Evolutionary conservation across 139 green algal species (phyloP).

Genomic region (Diplosphaera chodatii): DNA sequence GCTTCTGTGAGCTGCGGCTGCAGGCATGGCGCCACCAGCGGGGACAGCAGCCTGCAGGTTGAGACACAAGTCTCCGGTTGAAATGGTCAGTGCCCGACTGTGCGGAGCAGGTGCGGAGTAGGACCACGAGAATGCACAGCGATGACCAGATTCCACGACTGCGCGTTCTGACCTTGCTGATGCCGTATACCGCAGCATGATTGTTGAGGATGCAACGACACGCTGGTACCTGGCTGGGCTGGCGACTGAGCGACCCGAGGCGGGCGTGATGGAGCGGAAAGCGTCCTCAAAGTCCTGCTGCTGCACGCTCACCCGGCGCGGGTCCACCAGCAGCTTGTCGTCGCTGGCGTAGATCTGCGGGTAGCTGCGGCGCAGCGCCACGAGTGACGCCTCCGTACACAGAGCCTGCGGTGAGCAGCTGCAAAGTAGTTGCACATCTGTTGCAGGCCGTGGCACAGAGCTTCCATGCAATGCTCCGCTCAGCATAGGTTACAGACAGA

Average conservation of each 20-base stretch:
- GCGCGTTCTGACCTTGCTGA: too few relatives aligned
- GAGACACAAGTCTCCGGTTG: too few relatives aligned
- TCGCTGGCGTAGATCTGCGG: constrained; percentile 85
- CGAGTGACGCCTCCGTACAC: constrained; percentile 85
- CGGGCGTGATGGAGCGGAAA: constrained; percentile 68
- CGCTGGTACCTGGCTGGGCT: constrained; percentile 28
- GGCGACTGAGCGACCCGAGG: constrained; percentile 58
- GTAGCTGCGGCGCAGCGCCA: constrained; percentile 78
- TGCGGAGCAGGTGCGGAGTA: too few relatives aligned
- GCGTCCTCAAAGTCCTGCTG: constrained; percentile 76
- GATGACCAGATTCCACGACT: too few relatives aligned
- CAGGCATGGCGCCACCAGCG: constrained; percentile 35
- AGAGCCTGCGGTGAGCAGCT: constrained; percentile 75
- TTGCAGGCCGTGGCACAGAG: too few relatives aligned
- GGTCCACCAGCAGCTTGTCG: constrained; percentile 71
- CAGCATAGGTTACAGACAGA: too few relatives aligned
- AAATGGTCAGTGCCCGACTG: too few relatives aligned
- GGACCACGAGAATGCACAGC: too few relatives aligned
- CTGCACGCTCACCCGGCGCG: constrained; percentile 44
- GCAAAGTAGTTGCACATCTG: too few relatives aligned
- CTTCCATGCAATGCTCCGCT: too few relatives aligned
- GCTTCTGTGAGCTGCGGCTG: constrained; percentile 19
- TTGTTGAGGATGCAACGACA: too few relatives aligned
- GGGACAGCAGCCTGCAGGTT: constrained; percentile 47
- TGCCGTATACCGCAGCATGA: too few relatives aligned